Base-by-base conservation (phyloP, 306 rosid genomes). In the Pueraria montana region DNA sequence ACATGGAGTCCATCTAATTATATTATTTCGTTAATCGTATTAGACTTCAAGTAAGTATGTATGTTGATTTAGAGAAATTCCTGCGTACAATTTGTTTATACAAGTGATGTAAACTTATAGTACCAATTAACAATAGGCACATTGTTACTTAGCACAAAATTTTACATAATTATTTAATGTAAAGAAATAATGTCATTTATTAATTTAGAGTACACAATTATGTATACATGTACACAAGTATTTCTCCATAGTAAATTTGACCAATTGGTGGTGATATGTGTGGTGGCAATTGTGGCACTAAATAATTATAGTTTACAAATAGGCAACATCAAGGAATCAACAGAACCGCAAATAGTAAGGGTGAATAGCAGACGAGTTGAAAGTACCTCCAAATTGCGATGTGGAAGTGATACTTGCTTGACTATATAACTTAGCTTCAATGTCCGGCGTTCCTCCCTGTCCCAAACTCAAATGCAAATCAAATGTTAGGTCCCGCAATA, bases 331-430 rank as follows among this genome's bases (percentile, higher is more conserved):
- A 11, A 42, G 46, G 12, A 42, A 42, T 9, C 11, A 42, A 9
- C 46, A 8, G 46, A 42, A 42, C 46, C 8, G 1, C 14, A 43
- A 11, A 11, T 43, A 65, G 27, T 36, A 23, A 23, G 66, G 32
- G 71, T 32, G 27, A 34, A 18, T 45, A 55, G 30, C 4, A 72
- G 13, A 68, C 5, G 7, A 74, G 21, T 59, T 63, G 23, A 58
- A 58, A 2, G 38, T 67, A 90, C 97, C 96, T 91, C 88, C 92
- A 84, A 46, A 59, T 23, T 84, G 91, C 5, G 91, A 80, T 24
- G 85, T 26, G 50, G 93, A 86, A 49, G 90, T 72, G 49, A 84
- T 26, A 88, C 87, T 82, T 59, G 82, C 76, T 64, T 91, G 90
- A 62, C 85, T 87, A 14, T 87, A 87, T 50, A 86, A 74, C 81